Evolutionary conservation across 2,329 filamentous ascomycete species (phyloP), one percentile per base, ranked within the genome.

Genomic region (Arthrobotrys pseudoclavata): DNA sequence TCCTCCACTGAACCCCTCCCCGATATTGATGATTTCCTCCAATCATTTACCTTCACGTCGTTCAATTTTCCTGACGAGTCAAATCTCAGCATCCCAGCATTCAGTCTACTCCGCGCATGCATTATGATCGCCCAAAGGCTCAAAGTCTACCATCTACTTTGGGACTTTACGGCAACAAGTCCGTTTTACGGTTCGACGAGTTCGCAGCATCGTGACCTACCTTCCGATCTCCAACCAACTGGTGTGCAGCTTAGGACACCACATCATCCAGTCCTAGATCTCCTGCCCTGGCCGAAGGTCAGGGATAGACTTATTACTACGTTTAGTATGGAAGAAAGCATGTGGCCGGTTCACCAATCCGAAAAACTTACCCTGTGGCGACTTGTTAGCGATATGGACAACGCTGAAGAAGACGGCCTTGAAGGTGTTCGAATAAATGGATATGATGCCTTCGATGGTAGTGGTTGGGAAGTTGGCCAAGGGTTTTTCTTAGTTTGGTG

Each of bases 131-230:
- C 61, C 61, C 74, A 68, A 77, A 77, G 67, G 37, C 74, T 68
- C 74, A 77, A 70, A 63, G 60, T 69, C 42, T 71, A 26, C 60
- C 74, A 62, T 68, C 74, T 67, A 12, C 74, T 66, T 42, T 77
- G 55, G 74, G 45, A 62, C 74, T 77, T 67, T 77, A 77, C 74
- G 61, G 74, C 53, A 77, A 77, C 74, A 77, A 77, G 61, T 77
- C 74, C 47, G 67, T 71, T 67, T 26, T 77, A 53, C 74, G 67
- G 68, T 77, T 62, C 61, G 67, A 77, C 62, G 74, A 77, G 52
- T 77, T 45, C 37, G 62, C 61, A 53, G 42, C 74, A 67, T 77
- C 74, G 37, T 76, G 52, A 70, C 22, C 50, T 67, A 52, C 72
- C 72, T 12, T 22, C 66, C 60, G 60, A 70, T 18, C 55, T 70